Base-by-base conservation (phyloP, 129 eudicot species). In the Lactuca sativa region DNA sequence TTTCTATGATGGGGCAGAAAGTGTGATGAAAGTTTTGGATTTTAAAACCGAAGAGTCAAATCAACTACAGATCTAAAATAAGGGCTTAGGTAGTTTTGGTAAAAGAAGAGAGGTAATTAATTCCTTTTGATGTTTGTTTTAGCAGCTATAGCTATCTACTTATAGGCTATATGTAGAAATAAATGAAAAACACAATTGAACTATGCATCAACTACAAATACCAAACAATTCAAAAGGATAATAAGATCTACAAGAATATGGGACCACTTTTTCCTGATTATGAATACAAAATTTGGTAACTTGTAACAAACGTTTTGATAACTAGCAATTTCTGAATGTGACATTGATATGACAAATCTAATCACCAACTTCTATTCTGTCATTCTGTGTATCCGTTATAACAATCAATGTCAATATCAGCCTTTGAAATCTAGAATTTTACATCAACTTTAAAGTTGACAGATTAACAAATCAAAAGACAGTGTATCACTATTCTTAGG, bases 241-340 rank as follows among this genome's bases (percentile, higher is more conserved):
- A 25, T 25, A 25, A 25, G 30, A 57, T 15, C 57, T 70, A 70
- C 32, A 69, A 55, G 74, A 69, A 56, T 56, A 69, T 56, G 59
- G 43, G 64, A 69, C 49, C 31, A 15, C 32, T 18, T 53, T 66
- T 44, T 47, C 52, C 32, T 74, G 58, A 7, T 56, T 56, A 48
- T 16, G 60, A 5, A 56, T 14, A 64, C 49, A 56, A 65, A 18
- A 54, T 31, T 18, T 15, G 57, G 38, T 43, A 43, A n/a, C 41
- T 56, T 56, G 52, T 52, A 17, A 58, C 34, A 66, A 65, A 53
- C 7, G 37, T 66, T 25, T 25, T 56, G 55, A 52, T 53, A 16
- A 57, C 43, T 32, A 57, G 31, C 48, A 34, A 38, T 67, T 74
- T 49, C 32, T 16, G 58, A 21, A 56, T 57, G 56, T 21, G 33